Base-by-base conservation (phyloP, 345 rosid species). In the Clausena lansium region DNA sequence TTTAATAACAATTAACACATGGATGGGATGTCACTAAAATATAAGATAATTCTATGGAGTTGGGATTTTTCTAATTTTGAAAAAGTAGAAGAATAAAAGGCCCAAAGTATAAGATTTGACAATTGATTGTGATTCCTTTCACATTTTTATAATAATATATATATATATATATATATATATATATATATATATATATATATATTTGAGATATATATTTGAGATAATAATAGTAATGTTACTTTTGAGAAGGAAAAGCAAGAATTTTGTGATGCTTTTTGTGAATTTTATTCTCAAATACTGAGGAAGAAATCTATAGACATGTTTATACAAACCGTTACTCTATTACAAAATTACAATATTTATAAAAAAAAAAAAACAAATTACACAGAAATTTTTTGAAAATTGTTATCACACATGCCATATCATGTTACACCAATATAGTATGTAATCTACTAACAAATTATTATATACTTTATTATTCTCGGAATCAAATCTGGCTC, bases 91-190 rank as follows among this genome's bases (percentile, higher is more conserved):
- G 59, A 74, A 74, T 62, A 62, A 7, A 45, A 60, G 5, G 13
- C 59, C 8, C 24, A 45, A 60, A 45, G 27, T 1, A 38, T 9
- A 22, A 17, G 69, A 74, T 74, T 61, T 27, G 69, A 41, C 77
- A 8, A 47, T 30, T 61, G 39, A 62, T 74, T 45, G 20, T 61
- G 39, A 62, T 74, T 45, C 70, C 58, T 62, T 28, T 63, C 77
- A 62, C 45, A 30, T 63, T 62, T 74, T 61, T 20, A 3, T 0
- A 11, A 45, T 41, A 11, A 11, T 41, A 41, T 10, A 41, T 41
- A 4, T 41, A n/a, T n/a, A n/a, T n/a, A n/a, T 30, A 30, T 30
- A 30, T 30, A 30, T 30, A 2, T 30, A 30, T 30, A 30, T 30
- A 30, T 30, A 30, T 30, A 30, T 30, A 30, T 30, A 30, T 30